phyloP scores from a whole-genome alignment of 2,329 filamentous ascomycete genomes.

The Trichoderma lentiforme region DNA sequence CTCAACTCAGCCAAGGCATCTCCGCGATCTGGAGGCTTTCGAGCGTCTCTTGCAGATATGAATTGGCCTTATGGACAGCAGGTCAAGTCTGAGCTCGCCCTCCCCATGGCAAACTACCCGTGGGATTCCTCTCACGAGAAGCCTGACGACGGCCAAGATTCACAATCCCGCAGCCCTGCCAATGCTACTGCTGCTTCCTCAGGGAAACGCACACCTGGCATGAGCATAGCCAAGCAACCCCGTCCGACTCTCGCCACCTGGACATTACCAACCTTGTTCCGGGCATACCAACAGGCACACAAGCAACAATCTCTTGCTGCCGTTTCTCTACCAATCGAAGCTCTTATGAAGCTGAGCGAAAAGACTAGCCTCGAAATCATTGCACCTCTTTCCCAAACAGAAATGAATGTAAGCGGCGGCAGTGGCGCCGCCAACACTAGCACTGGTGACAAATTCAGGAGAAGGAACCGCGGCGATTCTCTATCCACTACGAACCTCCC shows the following conservation, averaged over 20 bases:
- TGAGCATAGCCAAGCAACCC: slow-evolving; percentile 21
- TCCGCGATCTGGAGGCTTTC: slow-evolving; percentile 38
- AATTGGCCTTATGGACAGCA: slow-evolving; percentile 40
- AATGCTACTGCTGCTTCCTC: slow-evolving; percentile 1
- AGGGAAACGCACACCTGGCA: slow-evolving; percentile 17
- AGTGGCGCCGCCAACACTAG: neutral
- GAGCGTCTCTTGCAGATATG: slow-evolving; percentile 46
- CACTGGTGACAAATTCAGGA: slow-evolving; percentile 20
- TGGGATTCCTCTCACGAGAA: slow-evolving; percentile 8
- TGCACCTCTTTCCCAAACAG: slow-evolving; percentile 19
- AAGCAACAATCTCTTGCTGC: slow-evolving; percentile 70
- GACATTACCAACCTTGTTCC: slow-evolving; percentile 75
- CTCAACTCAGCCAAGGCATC: slow-evolving; percentile 24
- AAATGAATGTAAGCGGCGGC: neutral
- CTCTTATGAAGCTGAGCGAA: slow-evolving; percentile 60
- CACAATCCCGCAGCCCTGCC: slow-evolving; percentile 12
- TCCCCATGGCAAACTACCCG: slow-evolving; percentile 3
- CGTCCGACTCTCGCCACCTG: slow-evolving; percentile 45
- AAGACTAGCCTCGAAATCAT: slow-evolving; percentile 36
- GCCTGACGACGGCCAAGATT: slow-evolving; percentile 18
- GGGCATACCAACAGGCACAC: slow-evolving; percentile 80
- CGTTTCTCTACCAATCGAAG: slow-evolving; percentile 65
- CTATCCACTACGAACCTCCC: slow-evolving; percentile 11
- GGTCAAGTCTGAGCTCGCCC: slow-evolving; percentile 22
- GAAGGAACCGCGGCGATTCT: slow-evolving; percentile 21